Conservation (phyloP, 371 early-diverging fungal genomes). For the Apophysomyces trapeziformis region DNA sequence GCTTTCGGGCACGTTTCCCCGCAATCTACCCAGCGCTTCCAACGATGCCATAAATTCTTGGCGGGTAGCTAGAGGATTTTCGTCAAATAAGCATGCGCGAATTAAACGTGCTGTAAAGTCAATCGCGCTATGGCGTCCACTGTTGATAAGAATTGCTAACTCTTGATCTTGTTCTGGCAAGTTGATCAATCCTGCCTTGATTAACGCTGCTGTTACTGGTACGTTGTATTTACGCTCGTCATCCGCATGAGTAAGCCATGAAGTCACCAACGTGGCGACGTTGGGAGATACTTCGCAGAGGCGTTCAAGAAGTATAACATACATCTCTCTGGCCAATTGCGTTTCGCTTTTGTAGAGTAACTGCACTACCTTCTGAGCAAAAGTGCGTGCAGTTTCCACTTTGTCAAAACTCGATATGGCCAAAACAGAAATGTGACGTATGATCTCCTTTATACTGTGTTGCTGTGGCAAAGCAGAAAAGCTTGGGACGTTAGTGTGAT, state of each 20-base stretch:
- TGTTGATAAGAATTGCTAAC: conserved; percentile 81
- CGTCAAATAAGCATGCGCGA: conserved; percentile 67
- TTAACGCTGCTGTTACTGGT: conserved; percentile 79
- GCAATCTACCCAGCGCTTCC: conserved; percentile 69
- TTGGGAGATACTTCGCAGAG: conserved; percentile 80
- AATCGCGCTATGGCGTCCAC: conserved; percentile 67
- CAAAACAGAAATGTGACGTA: conserved; percentile 74
- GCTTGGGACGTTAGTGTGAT: conserved; percentile 56
- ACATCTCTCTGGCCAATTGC: conserved; percentile 77
- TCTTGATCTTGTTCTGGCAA: conserved; percentile 86
- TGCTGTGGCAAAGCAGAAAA: conserved; percentile 74
- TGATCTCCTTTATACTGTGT: conserved; percentile 74
- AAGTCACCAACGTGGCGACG: conserved; percentile 81
- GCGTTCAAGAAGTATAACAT: conserved; percentile 78
- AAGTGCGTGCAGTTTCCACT: conserved; percentile 78
- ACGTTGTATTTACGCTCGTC: conserved; percentile 94
- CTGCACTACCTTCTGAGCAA: conserved; percentile 88
- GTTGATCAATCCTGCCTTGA: conserved; percentile 78
- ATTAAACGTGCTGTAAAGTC: conserved; percentile 85
- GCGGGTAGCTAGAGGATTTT: conserved; percentile 56
- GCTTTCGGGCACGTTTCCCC: conserved; percentile 71
- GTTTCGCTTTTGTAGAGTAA: conserved; percentile 81
- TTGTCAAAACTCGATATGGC: conserved; percentile 71
- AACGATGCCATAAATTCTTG: conserved; percentile 79
- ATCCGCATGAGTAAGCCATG: conserved; percentile 93